Conservation (phyloP, 2,329 filamentous ascomycete species). For the Massarina eburnea region DNA sequence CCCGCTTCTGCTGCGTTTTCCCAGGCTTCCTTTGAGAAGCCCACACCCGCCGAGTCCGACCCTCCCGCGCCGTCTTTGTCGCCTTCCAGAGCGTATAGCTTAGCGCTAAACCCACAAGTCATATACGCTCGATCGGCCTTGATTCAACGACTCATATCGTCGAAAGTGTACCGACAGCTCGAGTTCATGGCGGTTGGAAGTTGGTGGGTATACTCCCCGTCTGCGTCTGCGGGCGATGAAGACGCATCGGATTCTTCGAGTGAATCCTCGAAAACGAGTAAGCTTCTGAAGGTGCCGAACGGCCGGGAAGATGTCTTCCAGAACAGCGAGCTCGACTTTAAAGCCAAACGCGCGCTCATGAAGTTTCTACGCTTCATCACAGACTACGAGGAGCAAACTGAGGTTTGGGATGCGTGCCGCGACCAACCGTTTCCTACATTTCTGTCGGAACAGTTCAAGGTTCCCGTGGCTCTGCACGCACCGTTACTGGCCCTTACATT, state of each 20-base stretch:
- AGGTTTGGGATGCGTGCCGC: slow-evolving; percentile 62
- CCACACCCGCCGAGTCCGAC: slow-evolving; percentile 20
- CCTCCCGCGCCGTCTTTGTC: slow-evolving; percentile 50
- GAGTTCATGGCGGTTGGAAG: slow-evolving; percentile 93
- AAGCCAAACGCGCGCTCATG: slow-evolving; percentile 84
- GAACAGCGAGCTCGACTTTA: slow-evolving; percentile 71
- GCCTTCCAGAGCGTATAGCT: slow-evolving; percentile 73
- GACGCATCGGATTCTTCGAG: slow-evolving; percentile 1
- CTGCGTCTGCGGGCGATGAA: not conserved
- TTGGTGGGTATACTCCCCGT: slow-evolving; percentile 73
- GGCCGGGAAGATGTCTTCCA: slow-evolving; percentile 91
- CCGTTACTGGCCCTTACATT: slow-evolving; percentile 72
- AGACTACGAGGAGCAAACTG: slow-evolving; percentile 65
- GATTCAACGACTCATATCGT: slow-evolving; percentile 80
- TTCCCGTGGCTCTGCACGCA: slow-evolving; percentile 66
- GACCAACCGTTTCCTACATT: slow-evolving; percentile 60
- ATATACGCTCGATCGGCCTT: slow-evolving; percentile 82
- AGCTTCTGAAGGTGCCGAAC: slow-evolving; percentile 74
- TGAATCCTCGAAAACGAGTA: slow-evolving; percentile 12
- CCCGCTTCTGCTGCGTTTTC: slow-evolving; percentile 25
- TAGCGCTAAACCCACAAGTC: slow-evolving; percentile 82
- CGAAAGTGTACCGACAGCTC: slow-evolving; percentile 82
- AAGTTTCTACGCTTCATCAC: slow-evolving; percentile 89
- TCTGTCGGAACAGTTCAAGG: slow-evolving; percentile 55
- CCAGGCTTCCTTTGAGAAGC: slow-evolving; percentile 37